A percentile compares a stretch with the other conserved stretches of the same genome.
Conservation (phyloP, 805 yeast species). For the Ogataea parapolymorpha region DNA sequence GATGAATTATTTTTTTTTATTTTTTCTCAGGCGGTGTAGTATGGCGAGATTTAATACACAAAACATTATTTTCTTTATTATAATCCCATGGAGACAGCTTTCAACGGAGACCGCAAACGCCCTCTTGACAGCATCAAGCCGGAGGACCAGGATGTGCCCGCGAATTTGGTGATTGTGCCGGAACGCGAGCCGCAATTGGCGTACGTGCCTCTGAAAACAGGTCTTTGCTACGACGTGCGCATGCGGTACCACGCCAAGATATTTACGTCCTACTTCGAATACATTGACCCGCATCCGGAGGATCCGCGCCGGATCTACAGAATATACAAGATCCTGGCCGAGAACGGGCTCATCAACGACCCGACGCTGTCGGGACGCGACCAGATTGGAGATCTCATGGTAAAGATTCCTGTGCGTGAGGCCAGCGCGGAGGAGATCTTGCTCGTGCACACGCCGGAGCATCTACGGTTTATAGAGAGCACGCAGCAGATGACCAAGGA, state of each 20-base stretch:
- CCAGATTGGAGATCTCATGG: conserved; percentile 82
- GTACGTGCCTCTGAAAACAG: conserved; percentile 80
- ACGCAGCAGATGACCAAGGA: conserved; percentile 78
- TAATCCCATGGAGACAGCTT: not conserved
- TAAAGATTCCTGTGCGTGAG: conserved; percentile 85
- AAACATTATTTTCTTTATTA: conserved; percentile 1
- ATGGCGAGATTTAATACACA: not conserved
- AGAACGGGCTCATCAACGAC: conserved; percentile 85
- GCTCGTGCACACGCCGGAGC: conserved; percentile 80
- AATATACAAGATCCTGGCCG: conserved; percentile 89
- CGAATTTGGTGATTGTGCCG: conserved; percentile 45
- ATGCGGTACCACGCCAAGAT: conserved; percentile 97
- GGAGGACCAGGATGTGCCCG: conserved; percentile 3
- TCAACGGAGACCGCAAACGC: conserved; percentile 7
- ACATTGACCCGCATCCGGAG: conserved; percentile 98
- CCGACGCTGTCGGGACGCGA: conserved; percentile 67
- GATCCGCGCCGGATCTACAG: conserved; percentile 96
- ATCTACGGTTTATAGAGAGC: conserved; percentile 68
- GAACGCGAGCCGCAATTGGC: conserved; percentile 61
- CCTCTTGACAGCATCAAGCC: conserved; percentile 7
- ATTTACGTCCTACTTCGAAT: conserved; percentile 86
- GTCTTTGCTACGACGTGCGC: conserved; percentile 91
- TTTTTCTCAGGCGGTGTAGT: conserved; percentile 16
- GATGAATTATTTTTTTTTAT: conserved; percentile 1
- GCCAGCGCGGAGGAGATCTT: conserved; percentile 84